Evolutionary conservation across 2,329 filamentous ascomycete species (phyloP), one percentile per base, ranked within the genome.

Genomic region (Microcyclosporella mali): DNA sequence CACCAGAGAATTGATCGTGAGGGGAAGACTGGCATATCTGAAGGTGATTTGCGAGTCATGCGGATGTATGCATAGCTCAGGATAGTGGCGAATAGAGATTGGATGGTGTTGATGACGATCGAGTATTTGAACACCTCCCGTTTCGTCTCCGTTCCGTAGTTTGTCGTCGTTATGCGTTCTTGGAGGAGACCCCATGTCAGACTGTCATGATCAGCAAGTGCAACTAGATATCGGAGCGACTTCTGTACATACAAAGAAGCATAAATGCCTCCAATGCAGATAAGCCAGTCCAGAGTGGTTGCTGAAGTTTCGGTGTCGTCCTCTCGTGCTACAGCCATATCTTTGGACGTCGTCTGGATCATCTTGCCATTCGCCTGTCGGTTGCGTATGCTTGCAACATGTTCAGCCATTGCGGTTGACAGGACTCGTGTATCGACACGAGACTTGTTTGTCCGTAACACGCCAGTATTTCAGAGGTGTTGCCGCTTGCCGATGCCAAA

Each of bases 131-230:
- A 98, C 56, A 86, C 81, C 64, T 94, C 66, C 17, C 78, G 79
- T 21, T 71, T 62, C 16, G 74, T 66, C 3, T 65, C 60, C 10
- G 82, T 69, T 45, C 84, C 84, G 67, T 97, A 92, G 6, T 81
- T 76, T 9, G 88, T 97, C 11, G 92, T 98, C 19, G 92, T 97
- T 60, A 98, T 87, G 59, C 92, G 88, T 68, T 98, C 92, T 74
- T 98, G 92, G 48, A 98, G 84, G 53, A 94, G 82, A 17, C 86
- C 92, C 92, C 92, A 98, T 27, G 89, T 94, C 40, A 98, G 72
- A 70, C 90, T 73, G 46, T 27, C 19, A n/a, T 29, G 9, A 37
- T 45, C 36, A 40, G 43, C 31, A 7, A 14, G 16, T 18, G 14
- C 27, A 3, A 19, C 15, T 11, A 31, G n/a, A 11, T 18, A 15